Percentiles rank a stretch among this genome's conserved stretches.
Evolutionary conservation across 257 asterid species (phyloP).

Genomic region (Scutellaria galericulata): DNA sequence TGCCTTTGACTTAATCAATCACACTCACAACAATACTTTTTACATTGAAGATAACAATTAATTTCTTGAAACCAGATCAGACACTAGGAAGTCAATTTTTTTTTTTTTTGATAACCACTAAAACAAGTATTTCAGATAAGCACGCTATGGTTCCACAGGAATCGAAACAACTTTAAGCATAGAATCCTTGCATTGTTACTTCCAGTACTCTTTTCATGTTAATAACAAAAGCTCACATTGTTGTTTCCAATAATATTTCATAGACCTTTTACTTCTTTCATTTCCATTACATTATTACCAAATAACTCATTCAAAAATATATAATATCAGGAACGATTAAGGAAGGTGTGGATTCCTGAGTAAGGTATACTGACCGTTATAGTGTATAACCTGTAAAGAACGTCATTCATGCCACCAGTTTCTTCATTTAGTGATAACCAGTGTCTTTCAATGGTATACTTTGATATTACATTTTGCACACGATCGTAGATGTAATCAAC

Average conservation of each 20-base stretch:
- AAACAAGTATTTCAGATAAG: background rate
- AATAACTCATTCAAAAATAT: background rate
- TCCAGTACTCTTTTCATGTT: background rate
- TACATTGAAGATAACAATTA: background rate
- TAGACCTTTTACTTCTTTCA: background rate
- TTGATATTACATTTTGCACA: slow-evolving; percentile 67
- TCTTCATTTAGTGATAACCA: slow-evolving; percentile 88
- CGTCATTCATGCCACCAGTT: slow-evolving; percentile 98
- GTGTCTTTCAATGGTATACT: slow-evolving; percentile 78
- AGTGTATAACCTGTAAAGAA: slow-evolving; percentile 68
- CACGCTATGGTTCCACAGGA: background rate
- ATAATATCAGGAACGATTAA: background rate
- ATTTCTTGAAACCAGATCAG: slow-evolving; percentile 8
- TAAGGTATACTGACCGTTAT: slow-evolving; percentile 60
- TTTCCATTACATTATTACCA: background rate
- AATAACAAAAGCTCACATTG: background rate
- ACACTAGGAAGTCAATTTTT: background rate
- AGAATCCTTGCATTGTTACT: background rate
- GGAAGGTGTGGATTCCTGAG: background rate
- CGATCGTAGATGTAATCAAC: slow-evolving; percentile 80
- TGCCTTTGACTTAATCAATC: slow-evolving; percentile 10
- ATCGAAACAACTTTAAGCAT: slow-evolving; percentile 7
- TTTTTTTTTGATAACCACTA: background rate
- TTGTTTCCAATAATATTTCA: background rate
- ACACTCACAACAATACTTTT: background rate